Evolutionary conservation across 2,329 filamentous ascomycete species (phyloP), one percentile per base, ranked within the genome.

Genomic region (Hymenoscyphus occultus): DNA sequence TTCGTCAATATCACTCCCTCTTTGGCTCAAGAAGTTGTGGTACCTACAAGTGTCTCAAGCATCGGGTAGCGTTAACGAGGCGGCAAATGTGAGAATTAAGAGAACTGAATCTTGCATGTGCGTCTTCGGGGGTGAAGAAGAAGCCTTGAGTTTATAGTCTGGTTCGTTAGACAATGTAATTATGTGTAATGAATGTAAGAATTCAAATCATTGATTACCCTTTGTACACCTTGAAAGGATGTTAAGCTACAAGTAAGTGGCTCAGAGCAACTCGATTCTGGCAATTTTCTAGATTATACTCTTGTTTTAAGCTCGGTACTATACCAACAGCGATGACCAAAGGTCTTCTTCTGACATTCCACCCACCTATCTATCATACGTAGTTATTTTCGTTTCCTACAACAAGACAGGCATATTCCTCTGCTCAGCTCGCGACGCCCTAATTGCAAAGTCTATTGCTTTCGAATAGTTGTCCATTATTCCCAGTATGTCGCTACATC

Each of bases 401-500:
- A 60, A 28, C 4, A 42, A 19, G 7, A 60, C 39, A 39, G 60
- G 58, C 45, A 64, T 56, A 19, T 64, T 31, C 12, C 57, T 39
- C 22, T 56, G 58, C 22, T 64, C 58, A 28, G 35, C 45, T 2
- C 60, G 57, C 7, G 32, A 31, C 32, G 19, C 42, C 4, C 13
- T 42, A 10, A 42, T 10, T 9, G 57, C 62, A 22, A 64, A 10
- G 19, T 54, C 32, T 5, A 57, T 35, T 9, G 14, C 35, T 39
- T 40, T 32, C 3, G 62, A 60, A 6, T 31, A 45, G 3, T 7
- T n/a, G 31, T n/a, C 19, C 13, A 65, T 61, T n/a, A 61, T 22
- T 2, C 60, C 40, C 1, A 61, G 6, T 19, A 74, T 51, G 56
- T 74, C 71, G 5, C 69, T 39, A 54, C 68, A 74, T 1, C 63